Evolutionary conservation across 2,329 filamentous ascomycete species (phyloP).

Genomic region (Aspergillus sojae): DNA sequence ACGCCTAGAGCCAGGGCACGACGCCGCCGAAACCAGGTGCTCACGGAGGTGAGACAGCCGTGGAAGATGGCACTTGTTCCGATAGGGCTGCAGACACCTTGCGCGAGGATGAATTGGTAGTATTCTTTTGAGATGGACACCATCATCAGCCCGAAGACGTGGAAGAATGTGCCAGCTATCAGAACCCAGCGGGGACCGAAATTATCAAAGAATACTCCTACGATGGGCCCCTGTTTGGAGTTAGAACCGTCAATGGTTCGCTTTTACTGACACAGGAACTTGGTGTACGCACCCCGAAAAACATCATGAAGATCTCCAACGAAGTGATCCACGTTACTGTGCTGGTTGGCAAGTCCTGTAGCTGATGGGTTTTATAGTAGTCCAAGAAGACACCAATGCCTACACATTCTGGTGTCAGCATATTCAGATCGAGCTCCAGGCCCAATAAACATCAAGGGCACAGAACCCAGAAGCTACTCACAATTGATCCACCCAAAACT

Average conservation of each 20-base stretch:
- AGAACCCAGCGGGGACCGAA: conserved; percentile 61
- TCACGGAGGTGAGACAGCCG: conserved; percentile 25
- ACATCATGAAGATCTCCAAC: conserved; percentile 11
- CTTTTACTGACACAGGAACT: background rate
- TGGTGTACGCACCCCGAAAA: conserved; percentile 7
- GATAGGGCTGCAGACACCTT: conserved; percentile 54
- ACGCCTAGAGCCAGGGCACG: conserved; percentile 56
- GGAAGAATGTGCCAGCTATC: conserved; percentile 51
- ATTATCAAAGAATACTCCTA: conserved; percentile 64
- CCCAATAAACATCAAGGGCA: conserved; percentile 29
- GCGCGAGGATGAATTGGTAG: conserved; percentile 57
- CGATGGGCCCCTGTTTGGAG: conserved; percentile 34
- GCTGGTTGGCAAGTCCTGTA: conserved; percentile 4
- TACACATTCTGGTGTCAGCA: background rate
- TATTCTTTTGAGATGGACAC: conserved; percentile 52
- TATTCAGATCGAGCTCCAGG: background rate
- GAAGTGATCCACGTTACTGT: conserved; percentile 12
- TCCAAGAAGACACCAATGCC: conserved; percentile 9
- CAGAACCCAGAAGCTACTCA: conserved; percentile 32
- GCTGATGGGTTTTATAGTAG: conserved; percentile 6
- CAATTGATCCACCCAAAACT: conserved; percentile 57
- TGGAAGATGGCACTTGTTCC: conserved; percentile 35
- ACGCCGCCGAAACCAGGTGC: conserved; percentile 55
- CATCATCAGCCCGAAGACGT: conserved; percentile 61
- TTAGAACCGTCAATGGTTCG: conserved; percentile 27